Percentiles rank a stretch among this genome's conserved stretches.
These are phyloP conservation scores for Pleurotus tuber-regium DNA, from an alignment of 768 basidiomycete genomes.

Conservation along the genomic window DNA sequence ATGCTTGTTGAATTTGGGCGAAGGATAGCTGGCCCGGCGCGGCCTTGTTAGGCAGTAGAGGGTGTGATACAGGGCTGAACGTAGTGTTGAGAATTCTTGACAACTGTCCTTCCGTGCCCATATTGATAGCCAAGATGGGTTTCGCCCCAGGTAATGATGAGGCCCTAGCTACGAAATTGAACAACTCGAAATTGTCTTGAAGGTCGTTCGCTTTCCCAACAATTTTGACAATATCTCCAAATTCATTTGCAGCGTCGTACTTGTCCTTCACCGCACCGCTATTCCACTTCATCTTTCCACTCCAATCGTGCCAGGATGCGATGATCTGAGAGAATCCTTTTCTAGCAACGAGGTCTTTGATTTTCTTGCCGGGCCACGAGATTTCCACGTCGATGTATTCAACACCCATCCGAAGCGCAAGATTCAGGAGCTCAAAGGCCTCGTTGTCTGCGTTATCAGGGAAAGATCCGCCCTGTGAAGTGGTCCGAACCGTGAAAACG, in stretches of 20 bases:
- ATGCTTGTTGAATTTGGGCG: constrained; percentile 77
- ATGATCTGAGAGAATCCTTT: constrained; percentile 82
- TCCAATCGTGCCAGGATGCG: constrained; percentile 95
- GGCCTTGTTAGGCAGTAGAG: constrained; percentile 77
- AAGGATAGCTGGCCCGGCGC: constrained; percentile 95
- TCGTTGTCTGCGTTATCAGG: constrained; percentile 74
- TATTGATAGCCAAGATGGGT: constrained; percentile 93
- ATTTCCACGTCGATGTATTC: constrained; percentile 95
- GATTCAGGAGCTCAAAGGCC: constrained; percentile 69
- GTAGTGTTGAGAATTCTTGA: constrained; percentile 84
- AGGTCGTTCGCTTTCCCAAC: constrained; percentile 78
- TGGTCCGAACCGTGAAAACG: constrained; percentile 88
- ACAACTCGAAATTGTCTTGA: constrained; percentile 78
- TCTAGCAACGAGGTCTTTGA: constrained; percentile 53
- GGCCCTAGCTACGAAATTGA: constrained; percentile 60
- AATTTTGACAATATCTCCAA: constrained; percentile 92
- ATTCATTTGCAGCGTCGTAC: constrained; percentile 58
- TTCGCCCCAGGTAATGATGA: constrained; percentile 49
- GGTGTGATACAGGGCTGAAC: constrained; percentile 90
- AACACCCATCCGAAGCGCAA: constrained; percentile 79
- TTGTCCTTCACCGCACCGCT: constrained; percentile 62
- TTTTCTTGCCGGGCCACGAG: constrained; percentile 60
- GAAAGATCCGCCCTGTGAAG: constrained; percentile 88
- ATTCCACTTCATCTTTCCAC: constrained; percentile 81
- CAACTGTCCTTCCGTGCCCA: constrained; percentile 86